These are phyloP conservation scores for Fomitopsis serialis DNA, from an alignment of 768 basidiomycete species.

Conservation along the genomic window DNA sequence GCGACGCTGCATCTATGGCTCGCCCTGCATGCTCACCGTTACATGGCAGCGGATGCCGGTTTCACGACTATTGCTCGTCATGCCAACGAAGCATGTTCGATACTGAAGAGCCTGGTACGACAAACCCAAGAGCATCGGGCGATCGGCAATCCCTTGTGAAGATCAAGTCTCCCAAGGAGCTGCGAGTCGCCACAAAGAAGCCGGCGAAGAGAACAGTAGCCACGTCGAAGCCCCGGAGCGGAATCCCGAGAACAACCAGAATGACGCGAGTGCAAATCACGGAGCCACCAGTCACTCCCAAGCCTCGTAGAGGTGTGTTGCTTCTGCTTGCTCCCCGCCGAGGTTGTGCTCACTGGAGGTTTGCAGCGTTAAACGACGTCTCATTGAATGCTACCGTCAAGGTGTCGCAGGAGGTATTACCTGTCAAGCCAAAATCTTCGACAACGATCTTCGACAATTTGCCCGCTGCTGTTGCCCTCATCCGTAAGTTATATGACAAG, in stretches of 20 bases:
- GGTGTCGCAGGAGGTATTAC: conserved; percentile 14
- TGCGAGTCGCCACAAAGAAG: not conserved
- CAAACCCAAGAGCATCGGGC: too few relatives aligned
- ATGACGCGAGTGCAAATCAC: conserved; percentile 5
- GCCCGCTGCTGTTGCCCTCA: conserved; percentile 35
- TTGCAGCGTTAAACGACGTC: conserved; percentile 11
- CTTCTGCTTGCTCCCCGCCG: not conserved
- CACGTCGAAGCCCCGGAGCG: conserved; percentile 5
- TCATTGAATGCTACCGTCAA: conserved; percentile 14
- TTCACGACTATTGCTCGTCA: conserved; percentile 43
- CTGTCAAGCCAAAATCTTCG: conserved; percentile 2
- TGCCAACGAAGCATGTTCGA: conserved; percentile 45
- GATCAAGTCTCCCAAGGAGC: conserved; percentile 2
- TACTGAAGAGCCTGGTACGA: conserved; percentile 37
- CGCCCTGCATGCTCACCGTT: conserved; percentile 65
- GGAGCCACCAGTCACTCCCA: conserved; percentile 36
- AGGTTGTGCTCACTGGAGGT: not conserved
- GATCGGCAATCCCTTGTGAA: too few relatives aligned
- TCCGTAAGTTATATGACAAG: conserved; percentile 39
- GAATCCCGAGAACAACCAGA: conserved; percentile 8
- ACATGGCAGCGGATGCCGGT: conserved; percentile 30
- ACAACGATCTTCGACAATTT: conserved; percentile 23
- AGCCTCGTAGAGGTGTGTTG: conserved; percentile 31
- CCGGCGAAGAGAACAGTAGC: not conserved
- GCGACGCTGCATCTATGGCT: conserved; percentile 60